phyloP scores from a whole-genome alignment of 2,329 filamentous ascomycete species.

The Polytolypa hystricis region DNA sequence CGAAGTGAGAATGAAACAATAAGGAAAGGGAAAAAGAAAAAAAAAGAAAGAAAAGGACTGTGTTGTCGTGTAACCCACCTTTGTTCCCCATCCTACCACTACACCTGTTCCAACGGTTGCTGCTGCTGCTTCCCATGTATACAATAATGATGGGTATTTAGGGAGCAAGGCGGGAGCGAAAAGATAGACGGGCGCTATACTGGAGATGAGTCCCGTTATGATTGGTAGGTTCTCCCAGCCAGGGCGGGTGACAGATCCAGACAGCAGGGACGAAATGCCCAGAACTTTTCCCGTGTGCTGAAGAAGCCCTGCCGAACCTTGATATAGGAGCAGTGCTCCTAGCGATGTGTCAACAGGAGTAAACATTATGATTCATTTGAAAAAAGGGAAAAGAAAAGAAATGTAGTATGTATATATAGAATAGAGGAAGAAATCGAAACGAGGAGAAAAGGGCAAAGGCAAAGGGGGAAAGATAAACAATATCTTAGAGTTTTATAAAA shows the following conservation, averaged over 20 bases:
- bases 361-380: constrained; percentile 34
- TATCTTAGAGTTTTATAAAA: too few species aligned
- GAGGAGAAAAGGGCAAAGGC: too few species aligned
- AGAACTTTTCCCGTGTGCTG: constrained; percentile 42
- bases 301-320: constrained; percentile 40
- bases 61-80: too few species aligned
- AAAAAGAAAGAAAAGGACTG: too few species aligned
- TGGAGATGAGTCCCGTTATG: constrained; percentile 37
- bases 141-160: constrained; percentile 27
- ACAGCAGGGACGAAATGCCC: constrained; percentile 39
- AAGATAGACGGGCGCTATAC: constrained; percentile 30
- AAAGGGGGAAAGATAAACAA: too few species aligned
- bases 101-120: constrained; percentile 33
- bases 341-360: constrained; percentile 42
- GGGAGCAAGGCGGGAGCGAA: constrained; percentile 37
- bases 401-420: too few species aligned
- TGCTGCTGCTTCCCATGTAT: constrained; percentile 24
- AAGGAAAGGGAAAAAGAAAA: too few species aligned
- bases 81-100: constrained; percentile 42
- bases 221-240: constrained; percentile 34
- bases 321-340: constrained; percentile 41
- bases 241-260: constrained; percentile 30
- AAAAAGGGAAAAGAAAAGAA: too few species aligned
- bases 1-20: too few species aligned
- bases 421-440: too few species aligned